Evolutionary conservation across 2,329 filamentous ascomycete genomes (phyloP).

Genomic region (Aspergillus latus): DNA sequence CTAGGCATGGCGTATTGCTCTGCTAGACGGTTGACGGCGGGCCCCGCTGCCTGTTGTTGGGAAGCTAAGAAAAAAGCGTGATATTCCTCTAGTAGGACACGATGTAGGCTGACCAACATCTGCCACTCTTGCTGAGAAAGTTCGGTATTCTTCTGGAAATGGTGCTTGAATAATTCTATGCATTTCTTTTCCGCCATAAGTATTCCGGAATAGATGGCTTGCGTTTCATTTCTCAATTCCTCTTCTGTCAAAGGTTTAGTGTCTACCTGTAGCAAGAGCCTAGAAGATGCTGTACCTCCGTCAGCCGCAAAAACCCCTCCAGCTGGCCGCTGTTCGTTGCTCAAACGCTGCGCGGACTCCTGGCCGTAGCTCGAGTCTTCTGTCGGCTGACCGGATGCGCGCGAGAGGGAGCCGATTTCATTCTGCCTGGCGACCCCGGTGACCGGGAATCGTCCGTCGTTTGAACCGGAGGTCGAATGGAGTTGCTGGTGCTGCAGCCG

Average conservation of each 20-base stretch:
- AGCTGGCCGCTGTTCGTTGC: slow-evolving; percentile 19
- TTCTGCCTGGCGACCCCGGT: slow-evolving; percentile 10
- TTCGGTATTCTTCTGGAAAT: slow-evolving; percentile 54
- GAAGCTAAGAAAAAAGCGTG: slow-evolving; percentile 84
- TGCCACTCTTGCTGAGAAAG: slow-evolving; percentile 74
- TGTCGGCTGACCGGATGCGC: slow-evolving; percentile 11
- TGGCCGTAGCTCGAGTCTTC: slow-evolving; percentile 19
- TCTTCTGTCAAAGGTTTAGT: slow-evolving; percentile 72
- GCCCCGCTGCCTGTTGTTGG: slow-evolving; percentile 67
- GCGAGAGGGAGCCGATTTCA: slow-evolving; percentile 14
- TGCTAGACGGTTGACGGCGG: slow-evolving; percentile 66
- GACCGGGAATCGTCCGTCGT: slow-evolving; percentile 11
- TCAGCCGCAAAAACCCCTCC: slow-evolving; percentile 21
- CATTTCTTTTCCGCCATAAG: slow-evolving; percentile 86
- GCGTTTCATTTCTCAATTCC: slow-evolving; percentile 74
- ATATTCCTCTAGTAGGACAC: slow-evolving; percentile 77
- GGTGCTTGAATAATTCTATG: slow-evolving; percentile 73
- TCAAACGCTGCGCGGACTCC: slow-evolving; percentile 18
- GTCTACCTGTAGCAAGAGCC: slow-evolving; percentile 58
- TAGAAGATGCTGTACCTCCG: slow-evolving; percentile 28
- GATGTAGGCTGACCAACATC: slow-evolving; percentile 75
- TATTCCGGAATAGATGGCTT: slow-evolving; percentile 66
- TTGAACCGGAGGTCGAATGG: slow-evolving; percentile 15
- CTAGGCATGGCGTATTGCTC: slow-evolving; percentile 88
- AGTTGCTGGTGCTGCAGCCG: slow-evolving; percentile 10